Base-by-base conservation (phyloP, 352 stramenopile genomes). In the Thalassiosira allenii region DNA sequence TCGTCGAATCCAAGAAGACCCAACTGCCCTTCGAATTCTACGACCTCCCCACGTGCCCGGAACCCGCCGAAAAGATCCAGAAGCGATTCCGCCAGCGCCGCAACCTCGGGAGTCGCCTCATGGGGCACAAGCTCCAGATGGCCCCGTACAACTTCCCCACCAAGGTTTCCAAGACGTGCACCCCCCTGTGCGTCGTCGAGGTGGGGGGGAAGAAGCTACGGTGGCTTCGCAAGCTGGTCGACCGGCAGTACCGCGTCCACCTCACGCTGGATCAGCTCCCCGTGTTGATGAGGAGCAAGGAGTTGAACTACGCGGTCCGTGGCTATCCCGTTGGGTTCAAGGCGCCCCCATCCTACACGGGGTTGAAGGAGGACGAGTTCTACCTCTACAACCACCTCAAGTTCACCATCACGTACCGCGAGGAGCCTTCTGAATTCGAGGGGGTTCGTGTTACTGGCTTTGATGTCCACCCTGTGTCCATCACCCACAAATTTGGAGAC, bases 11-110 rank as follows among this genome's bases (percentile, higher is more conserved):
- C 37, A 97, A 95, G 47, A 98, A 98, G 86, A 99, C 97, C 53
- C 95, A 99, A 67, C 92, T 99, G 66, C 97, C 97, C 49, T 99
- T 98, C 86, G 97, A 99, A 87, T 99, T 99, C 86, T 99, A 99
- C 90, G 96, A 98, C 83, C 89, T 99, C 27, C 97, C 96, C 62
- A 98, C 93, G 79, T 99, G 92, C 79, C 59, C 84, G 11, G 47
- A 80, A 34, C 83, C 86, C 0, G 67, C 68, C 30, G 80, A 89
- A 43, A 84, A 85, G 30, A 83, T 82, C 30, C 58, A 80, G 63
- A 84, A 85, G 34, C 34, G 61, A 25, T 87, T 84, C 53, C 57
- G 81, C 25, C 64, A 90, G 30, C 84, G 89, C 51, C 88, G 90
- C 32, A 94, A 93, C 75, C 68, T 94, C 23, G 89, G 89, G 25